Evolutionary conservation across 768 basidiomycete species (phyloP).

Genomic region (Tulasnella sp.): DNA sequence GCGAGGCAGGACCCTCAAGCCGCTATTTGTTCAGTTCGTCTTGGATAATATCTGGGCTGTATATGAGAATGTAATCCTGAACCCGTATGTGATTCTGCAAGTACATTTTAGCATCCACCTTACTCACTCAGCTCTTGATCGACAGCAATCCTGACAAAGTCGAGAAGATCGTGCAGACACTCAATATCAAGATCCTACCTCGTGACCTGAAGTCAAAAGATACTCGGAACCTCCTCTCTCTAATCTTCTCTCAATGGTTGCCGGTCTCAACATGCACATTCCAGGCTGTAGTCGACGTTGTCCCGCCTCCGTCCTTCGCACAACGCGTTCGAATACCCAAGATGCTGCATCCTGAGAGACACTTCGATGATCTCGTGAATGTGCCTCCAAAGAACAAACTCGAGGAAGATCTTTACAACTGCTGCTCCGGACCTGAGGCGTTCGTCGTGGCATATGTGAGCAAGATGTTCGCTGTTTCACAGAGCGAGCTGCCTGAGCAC

Average conservation of each 20-base stretch:
- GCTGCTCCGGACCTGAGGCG: constrained; percentile 46
- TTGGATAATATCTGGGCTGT: constrained; percentile 96
- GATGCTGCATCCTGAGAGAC: constrained; percentile 78
- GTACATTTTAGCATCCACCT: not conserved
- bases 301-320: constrained; percentile 77
- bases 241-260: constrained; percentile 93
- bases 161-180: constrained; percentile 69
- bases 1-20: constrained; percentile 76
- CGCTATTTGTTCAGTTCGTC: constrained; percentile 94
- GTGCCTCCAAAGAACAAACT: constrained; percentile 61
- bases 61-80: constrained; percentile 78
- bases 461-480: constrained; percentile 95
- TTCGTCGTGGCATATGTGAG: constrained; percentile 79
- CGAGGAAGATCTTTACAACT: constrained; percentile 72
- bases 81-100: constrained; percentile 60
- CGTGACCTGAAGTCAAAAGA: constrained; percentile 92
- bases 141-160: constrained; percentile 81
- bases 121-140: not conserved
- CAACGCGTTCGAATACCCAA: constrained; percentile 78
- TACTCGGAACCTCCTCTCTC: constrained; percentile 63
- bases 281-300: constrained; percentile 81
- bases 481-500: constrained; percentile 73
- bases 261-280: constrained; percentile 88
- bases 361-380: constrained; percentile 33
- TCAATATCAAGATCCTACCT: constrained; percentile 72